Evolutionary conservation across 768 basidiomycete species (phyloP), one percentile per base, ranked within the genome.

Genomic region (Mycena polygramma): DNA sequence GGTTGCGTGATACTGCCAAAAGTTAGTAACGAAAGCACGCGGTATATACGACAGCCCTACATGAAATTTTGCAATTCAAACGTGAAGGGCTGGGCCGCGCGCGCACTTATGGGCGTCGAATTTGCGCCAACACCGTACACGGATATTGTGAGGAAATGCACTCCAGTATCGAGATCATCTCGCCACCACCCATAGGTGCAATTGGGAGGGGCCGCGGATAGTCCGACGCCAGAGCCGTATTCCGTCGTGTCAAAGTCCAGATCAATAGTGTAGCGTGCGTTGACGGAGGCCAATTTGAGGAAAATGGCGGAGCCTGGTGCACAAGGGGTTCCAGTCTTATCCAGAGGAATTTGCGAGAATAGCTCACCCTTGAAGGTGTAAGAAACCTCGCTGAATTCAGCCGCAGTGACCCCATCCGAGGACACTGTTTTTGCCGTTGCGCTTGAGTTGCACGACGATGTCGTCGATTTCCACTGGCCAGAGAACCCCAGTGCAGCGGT

Each of bases 161-260:
- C 9, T 7, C 5, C 24, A 10, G 58, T 46, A n/a, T 45, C 67
- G 6, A 68, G 45, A n/a, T 37, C 24, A 59, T 61, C 60, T 30
- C 59, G 14, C 53, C 52, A 68, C 67, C 67, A 68, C 39, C 66
- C 66, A 39, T 51, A 68, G 4, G 67, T 68, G 67, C 67, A 68
- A 24, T 68, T 68, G 6, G 52, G 43, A 20, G 67, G 49, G 43
- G 57, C 30, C 4, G 7, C 35, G 52, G 24, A 14, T 39, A 17
- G 17, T 30, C 48, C 43, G 24, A 14, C 37, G 36, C 43, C 49
- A 11, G 39, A 20, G n/a, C 60, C 58, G 22, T 68, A 68, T 14
- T 54, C 58, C 13, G 59, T 55, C 5, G 19, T n/a, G 53, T 60
- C 51, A 8, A 24, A 26, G 52, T 62, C 67, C 13, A 68, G 67